Evolutionary conservation across 2,329 filamentous ascomycete species (phyloP), one percentile per base, ranked within the genome.

Genomic region (Penicillium digitatum): DNA sequence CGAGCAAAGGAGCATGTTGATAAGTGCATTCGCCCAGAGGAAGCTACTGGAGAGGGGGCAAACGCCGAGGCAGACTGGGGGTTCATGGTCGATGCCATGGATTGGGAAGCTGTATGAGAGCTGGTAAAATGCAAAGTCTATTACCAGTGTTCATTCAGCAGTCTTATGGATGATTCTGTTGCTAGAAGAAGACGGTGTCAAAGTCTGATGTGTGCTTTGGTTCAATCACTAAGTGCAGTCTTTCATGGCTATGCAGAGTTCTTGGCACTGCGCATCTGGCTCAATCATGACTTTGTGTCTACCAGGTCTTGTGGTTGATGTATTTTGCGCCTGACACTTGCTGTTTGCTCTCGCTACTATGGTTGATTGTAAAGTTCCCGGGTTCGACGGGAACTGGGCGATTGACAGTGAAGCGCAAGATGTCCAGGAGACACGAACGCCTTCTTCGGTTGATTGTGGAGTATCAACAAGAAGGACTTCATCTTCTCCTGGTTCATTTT

Each of bases 31-130:
- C 52, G 40, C 59, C 63, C 57, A 9, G 62, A 52, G 20, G 56
- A 61, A 12, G 18, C 24, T 1, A 45, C 54, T 12, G 59, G 26
- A 7, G 58, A 47, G 12, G 45, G 47, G n/a, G 57, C 47, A 14
- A 44, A 56, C 26, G 68, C 74, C 16, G 75, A 78, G 52, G 73
- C 75, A 9, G 76, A 79, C 55, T 84, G 81, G 80, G 78, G 76
- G 26, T 83, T 83, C 54, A 82, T 84, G 69, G 77, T 81, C 2
- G 82, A 84, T 58, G 81, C 80, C 1, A 84, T 83, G 81, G 81
- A 84, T 55, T 83, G 81, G 81, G 79, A 83, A 64, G 68, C 69
- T 40, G 65, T 72, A 35, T 71, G 55, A 64, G 40, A 24, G 11
- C 9, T 20, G 22, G 12, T 16, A 5, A 34, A 18, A 12, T 48